These are phyloP conservation scores for Hypericum perforatum DNA, from an alignment of 345 rosid species.

Conservation along the genomic window DNA sequence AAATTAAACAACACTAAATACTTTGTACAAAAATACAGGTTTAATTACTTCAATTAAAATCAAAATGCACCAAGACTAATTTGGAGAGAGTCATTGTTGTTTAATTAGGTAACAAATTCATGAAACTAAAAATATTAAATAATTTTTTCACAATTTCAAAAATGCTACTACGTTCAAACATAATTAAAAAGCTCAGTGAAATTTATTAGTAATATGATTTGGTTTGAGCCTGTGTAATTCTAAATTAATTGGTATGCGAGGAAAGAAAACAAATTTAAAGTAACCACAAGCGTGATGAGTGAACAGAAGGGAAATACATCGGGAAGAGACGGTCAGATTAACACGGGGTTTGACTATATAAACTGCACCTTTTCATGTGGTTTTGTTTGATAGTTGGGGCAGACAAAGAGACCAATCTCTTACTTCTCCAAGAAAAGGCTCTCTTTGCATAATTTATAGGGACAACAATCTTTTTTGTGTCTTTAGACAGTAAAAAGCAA, in stretches of 20 bases:
- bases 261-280: not conserved
- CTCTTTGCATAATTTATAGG: slow-evolving; percentile 6
- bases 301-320: slow-evolving; percentile 14
- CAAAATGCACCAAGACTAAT: too few species aligned
- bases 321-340: slow-evolving; percentile 14
- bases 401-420: slow-evolving; percentile 39
- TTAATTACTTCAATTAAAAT: too few species aligned
- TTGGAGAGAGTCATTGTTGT: too few species aligned
- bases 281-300: slow-evolving; percentile 10
- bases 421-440: slow-evolving; percentile 29
- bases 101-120: too few species aligned
- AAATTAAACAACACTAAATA: too few species aligned
- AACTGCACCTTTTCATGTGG: not conserved
- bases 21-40: too few species aligned
- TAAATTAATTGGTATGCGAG: not conserved
- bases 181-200: too few species aligned
- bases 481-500: slow-evolving; percentile 10
- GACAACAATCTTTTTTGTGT: slow-evolving; percentile 19
- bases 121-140: too few species aligned
- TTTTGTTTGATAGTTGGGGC: slow-evolving; percentile 12
- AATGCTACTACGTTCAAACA: too few species aligned
- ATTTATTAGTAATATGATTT: too few species aligned
- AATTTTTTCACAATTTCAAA: too few species aligned
- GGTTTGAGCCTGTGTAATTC: too few species aligned
- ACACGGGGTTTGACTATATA: slow-evolving; percentile 34